Evolutionary conservation across 805 yeast genomes (phyloP), one percentile per base, ranked within the genome.

Genomic region (Hanseniaspora mollemarum): DNA sequence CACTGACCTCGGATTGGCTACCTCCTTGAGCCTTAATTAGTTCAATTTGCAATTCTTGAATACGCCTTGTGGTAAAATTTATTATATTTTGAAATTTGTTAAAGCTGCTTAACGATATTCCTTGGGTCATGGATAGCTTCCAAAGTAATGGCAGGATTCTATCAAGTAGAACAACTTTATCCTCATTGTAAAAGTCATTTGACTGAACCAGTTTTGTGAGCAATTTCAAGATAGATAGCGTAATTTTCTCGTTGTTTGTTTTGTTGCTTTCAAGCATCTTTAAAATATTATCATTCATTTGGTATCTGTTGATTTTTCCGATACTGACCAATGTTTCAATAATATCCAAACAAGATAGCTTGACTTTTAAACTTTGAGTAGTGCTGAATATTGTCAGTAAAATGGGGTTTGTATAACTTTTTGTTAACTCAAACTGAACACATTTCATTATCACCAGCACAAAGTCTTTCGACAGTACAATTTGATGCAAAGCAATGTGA

Each of bases 291-390:
- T 90, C 96, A 32, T 73, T 71, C 31, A 87, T 76, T 2, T 83
- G 76, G 49, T 77, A 74, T 56, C 77, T 78, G 58, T 88, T 95
- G 49, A 87, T 71, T 5, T 78, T 73, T 54, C 79, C 78, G 19
- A 72, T 68, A 19, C 70, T 73, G 16, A 84, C 73, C 58, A 87
- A 65, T 43, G 67, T 60, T 13, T 75, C 71, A 57, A 87, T 26
- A 79, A 1, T 84, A 72, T 18, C 71, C 67, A 21, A 70, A 1
- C 92, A 76, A 15, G 77, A 72, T 16, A 82, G 68, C 59, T 92
- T 90, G 25, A 92, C 83, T 4, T 83, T 78, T 31, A 88, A 69
- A 26, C 92, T 78, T 0, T 88, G 85, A 0, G 98, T 92, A 41
- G 86, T 82, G 35, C 87, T 76, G 65, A 90, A 92, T 10, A 7